Evolutionary conservation across 768 basidiomycete species (phyloP).

Genomic region (Psilocybe azurescens): DNA sequence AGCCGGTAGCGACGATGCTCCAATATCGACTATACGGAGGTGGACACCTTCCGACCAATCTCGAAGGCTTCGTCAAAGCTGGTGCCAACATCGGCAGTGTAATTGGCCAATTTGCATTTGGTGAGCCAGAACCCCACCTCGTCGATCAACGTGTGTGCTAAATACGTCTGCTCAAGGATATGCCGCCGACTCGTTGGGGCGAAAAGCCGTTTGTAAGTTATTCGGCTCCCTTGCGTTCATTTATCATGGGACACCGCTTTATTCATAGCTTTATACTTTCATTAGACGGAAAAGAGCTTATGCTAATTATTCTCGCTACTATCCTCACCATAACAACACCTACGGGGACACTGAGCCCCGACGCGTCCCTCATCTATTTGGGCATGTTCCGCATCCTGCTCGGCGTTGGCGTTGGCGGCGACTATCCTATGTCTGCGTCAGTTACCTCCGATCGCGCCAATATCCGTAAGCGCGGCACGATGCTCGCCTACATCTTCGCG

Average conservation of each 20-base stretch:
- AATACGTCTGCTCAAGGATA: conserved; percentile 43
- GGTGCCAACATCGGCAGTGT: conserved; percentile 66
- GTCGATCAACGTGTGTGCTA: not conserved
- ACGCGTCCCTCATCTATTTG: conserved; percentile 64
- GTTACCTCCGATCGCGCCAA: conserved; percentile 71
- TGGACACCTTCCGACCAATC: conserved; percentile 45
- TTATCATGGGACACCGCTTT: not conserved
- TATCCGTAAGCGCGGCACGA: conserved; percentile 65
- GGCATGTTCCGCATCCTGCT: conserved; percentile 72
- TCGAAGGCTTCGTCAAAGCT: conserved; percentile 62
- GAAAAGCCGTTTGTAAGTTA: conserved; percentile 65
- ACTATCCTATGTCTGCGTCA: conserved; percentile 79
- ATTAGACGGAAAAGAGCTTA: conserved; percentile 76
- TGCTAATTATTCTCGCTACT: conserved; percentile 81
- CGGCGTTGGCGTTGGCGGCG: conserved; percentile 80
- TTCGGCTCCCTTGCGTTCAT: not conserved
- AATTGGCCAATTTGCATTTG: conserved; percentile 61
- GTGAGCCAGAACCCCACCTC: conserved; percentile 26
- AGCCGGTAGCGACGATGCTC: conserved; percentile 30
- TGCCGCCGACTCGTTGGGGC: conserved; percentile 67
- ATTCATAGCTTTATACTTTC: conserved; percentile 5
- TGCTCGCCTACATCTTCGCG: conserved; percentile 79
- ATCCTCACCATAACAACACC: conserved; percentile 72
- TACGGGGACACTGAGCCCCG: conserved; percentile 60
- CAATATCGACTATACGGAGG: conserved; percentile 52